These are phyloP conservation scores for Suillus lakei DNA, from an alignment of 768 basidiomycete genomes.

Conservation along the genomic window DNA sequence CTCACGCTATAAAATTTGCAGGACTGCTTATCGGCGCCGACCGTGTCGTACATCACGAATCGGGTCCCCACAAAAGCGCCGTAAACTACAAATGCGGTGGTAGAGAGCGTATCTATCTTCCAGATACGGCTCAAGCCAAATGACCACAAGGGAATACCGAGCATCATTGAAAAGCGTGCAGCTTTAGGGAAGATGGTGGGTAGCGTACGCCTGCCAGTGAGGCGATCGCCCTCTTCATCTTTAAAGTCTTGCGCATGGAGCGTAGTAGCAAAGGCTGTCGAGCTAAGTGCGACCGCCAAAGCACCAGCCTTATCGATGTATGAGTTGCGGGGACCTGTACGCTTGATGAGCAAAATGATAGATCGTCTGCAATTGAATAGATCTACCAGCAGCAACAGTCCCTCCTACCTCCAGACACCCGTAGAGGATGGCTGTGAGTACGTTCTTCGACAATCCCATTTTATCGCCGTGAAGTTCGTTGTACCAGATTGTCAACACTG, in stretches of 20 bases:
- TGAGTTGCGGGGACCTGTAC: slow-evolving; percentile 23
- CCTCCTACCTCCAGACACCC: slow-evolving; percentile 42
- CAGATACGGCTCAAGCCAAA: slow-evolving; percentile 38
- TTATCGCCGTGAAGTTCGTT: slow-evolving; percentile 42
- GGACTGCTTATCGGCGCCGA: slow-evolving; percentile 36
- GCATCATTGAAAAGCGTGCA: slow-evolving; percentile 38
- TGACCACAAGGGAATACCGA: slow-evolving; percentile 45
- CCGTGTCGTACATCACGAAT: slow-evolving; percentile 33
- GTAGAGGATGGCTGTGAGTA: slow-evolving; percentile 43
- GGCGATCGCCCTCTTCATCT: slow-evolving; percentile 46
- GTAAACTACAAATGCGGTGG: slow-evolving; percentile 33
- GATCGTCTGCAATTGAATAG: too few relatives aligned
- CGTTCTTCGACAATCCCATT: slow-evolving; percentile 44
- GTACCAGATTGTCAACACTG: slow-evolving; percentile 38
- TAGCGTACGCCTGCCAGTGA: too few relatives aligned
- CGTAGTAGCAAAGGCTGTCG: slow-evolving; percentile 47
- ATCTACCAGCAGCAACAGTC: slow-evolving; percentile 41
- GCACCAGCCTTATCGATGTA: slow-evolving; percentile 28
- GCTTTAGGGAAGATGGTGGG: slow-evolving; percentile 42
- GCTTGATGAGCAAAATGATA: too few relatives aligned
- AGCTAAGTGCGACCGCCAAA: slow-evolving; percentile 41
- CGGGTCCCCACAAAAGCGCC: slow-evolving; percentile 39
- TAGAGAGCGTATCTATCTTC: slow-evolving; percentile 34
- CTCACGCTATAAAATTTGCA: slow-evolving; percentile 44
- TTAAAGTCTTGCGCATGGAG: slow-evolving; percentile 54